These are phyloP conservation scores for Parsonsia alboflavescens DNA, from an alignment of 257 asterid genomes.

Conservation along the genomic window DNA sequence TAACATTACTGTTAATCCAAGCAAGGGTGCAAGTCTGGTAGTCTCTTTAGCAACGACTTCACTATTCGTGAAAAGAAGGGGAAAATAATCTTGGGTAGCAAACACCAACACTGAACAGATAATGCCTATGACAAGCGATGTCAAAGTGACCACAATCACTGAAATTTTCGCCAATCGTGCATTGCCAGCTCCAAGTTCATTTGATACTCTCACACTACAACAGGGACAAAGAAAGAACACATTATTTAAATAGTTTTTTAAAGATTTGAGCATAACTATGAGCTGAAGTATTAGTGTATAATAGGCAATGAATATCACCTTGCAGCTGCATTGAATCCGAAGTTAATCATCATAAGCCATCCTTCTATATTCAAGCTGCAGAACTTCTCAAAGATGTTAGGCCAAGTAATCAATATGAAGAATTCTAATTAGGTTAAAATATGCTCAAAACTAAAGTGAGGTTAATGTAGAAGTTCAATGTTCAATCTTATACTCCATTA, in stretches of 20 bases:
- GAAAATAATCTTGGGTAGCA: slow-evolving; percentile 50
- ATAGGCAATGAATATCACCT: slow-evolving; percentile 35
- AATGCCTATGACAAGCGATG: slow-evolving; percentile 46
- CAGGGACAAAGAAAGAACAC: neutral
- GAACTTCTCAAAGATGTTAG: neutral
- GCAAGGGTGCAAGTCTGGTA: slow-evolving; percentile 47
- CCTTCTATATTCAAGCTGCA: slow-evolving; percentile 78
- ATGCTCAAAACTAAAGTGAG: neutral
- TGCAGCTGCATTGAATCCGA: slow-evolving; percentile 87
- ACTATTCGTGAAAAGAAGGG: slow-evolving; percentile 55
- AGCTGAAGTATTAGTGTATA: neutral
- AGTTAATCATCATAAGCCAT: slow-evolving; percentile 71
- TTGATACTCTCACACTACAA: slow-evolving; percentile 75
- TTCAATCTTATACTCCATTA: neutral
- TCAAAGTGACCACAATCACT: slow-evolving; percentile 62
- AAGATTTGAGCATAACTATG: neutral
- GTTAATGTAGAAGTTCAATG: neutral
- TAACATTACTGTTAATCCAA: slow-evolving; percentile 52
- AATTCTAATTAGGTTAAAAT: neutral
- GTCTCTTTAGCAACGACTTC: slow-evolving; percentile 70
- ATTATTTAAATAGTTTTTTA: neutral
- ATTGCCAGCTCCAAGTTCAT: slow-evolving; percentile 82
- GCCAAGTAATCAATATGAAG: neutral
- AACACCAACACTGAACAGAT: slow-evolving; percentile 40
- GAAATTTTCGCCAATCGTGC: slow-evolving; percentile 66